Base-by-base conservation (phyloP, 2,329 filamentous ascomycete genomes). In the Talaromyces funiculosus region DNA sequence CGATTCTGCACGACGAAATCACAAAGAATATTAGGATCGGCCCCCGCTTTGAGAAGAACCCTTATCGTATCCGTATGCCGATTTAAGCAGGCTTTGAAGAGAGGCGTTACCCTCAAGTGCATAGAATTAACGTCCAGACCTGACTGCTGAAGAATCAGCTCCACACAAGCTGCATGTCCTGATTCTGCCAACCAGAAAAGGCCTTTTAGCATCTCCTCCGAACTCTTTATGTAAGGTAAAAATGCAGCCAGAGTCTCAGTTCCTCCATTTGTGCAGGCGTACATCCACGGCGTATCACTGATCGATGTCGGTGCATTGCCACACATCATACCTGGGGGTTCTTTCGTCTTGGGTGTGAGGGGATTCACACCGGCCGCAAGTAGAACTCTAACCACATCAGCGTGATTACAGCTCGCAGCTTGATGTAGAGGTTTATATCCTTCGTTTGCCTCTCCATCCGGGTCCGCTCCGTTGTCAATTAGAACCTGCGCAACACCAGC, bases 351-450 rank as follows among this genome's bases (percentile, higher is more conserved):
- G 16, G 38, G 58, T 7, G 63, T 66, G 37, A 66, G 24, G 12
- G 65, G 65, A 37, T 61, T 35, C 16, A 63, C 61, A 33, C 65
- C 65, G 24, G 61, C 61, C 10, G 47, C 53, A 26, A 67, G 62
- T 18, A 68, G 26, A 24, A 64, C 26, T 37, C 56, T 67, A 20
- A 64, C 64, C n/a, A 64, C 60, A 4, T 57, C 61, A 20, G 55
- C 43, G 29, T 61, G 62, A 20, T 66, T 65, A 4, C 31, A 12
- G 20, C 24, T 31, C 18, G 66, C 67, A 29, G 67, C 66, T 40
- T 49, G n/a, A 51, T 68, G 66, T 26, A 68, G 60, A 14, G 65
- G 61, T 18, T 63, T 65, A n/a, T 49, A 45, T 47, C 65, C 63
- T 38, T 62, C 20, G 22, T 56, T 26, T 18, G 45, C 58, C n/a